Evolutionary conservation across 495 filamentous ascomycete genomes (phyloP).

Genomic region (Lophiostoma macrostomum): DNA sequence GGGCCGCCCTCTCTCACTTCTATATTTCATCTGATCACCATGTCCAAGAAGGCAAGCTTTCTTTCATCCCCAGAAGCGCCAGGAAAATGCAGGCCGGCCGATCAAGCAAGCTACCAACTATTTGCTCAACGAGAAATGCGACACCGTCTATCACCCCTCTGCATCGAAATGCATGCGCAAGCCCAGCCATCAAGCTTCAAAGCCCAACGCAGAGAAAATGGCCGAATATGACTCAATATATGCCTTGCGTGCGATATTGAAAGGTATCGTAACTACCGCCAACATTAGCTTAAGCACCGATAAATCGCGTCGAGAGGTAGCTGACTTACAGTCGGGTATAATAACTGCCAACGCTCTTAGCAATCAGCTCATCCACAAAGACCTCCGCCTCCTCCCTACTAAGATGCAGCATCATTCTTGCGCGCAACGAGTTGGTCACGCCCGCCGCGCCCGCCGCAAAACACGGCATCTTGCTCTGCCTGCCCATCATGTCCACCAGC

Average conservation of each 20-base stretch:
- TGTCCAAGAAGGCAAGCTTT: too few relatives aligned
- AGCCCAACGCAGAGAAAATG: too few relatives aligned
- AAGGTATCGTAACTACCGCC: constrained; percentile 67
- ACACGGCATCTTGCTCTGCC: constrained; percentile 73
- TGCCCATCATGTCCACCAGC: constrained; percentile 72
- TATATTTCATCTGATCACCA: too few relatives aligned
- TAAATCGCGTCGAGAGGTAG: background rate
- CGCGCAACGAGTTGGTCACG: constrained; percentile 58
- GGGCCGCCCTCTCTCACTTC: too few relatives aligned
- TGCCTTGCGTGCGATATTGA: constrained; percentile 75
- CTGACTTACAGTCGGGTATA: constrained; percentile 67
- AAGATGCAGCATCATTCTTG: constrained; percentile 69
- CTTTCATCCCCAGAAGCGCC: too few relatives aligned
- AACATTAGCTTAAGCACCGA: constrained; percentile 1
- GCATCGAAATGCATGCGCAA: too few relatives aligned
- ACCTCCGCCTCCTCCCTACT: constrained; percentile 69
- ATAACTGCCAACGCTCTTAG: constrained; percentile 70
- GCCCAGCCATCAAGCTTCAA: too few relatives aligned
- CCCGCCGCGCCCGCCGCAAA: constrained; percentile 62
- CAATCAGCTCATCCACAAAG: constrained; percentile 70
- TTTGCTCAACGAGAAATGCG: too few relatives aligned
- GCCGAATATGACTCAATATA: constrained; percentile 66
- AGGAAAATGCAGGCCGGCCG: too few relatives aligned
- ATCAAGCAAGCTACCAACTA: too few relatives aligned
- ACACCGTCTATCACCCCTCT: too few relatives aligned